phyloP scores from a whole-genome alignment of 345 rosid species.

The Turritis glabra region DNA sequence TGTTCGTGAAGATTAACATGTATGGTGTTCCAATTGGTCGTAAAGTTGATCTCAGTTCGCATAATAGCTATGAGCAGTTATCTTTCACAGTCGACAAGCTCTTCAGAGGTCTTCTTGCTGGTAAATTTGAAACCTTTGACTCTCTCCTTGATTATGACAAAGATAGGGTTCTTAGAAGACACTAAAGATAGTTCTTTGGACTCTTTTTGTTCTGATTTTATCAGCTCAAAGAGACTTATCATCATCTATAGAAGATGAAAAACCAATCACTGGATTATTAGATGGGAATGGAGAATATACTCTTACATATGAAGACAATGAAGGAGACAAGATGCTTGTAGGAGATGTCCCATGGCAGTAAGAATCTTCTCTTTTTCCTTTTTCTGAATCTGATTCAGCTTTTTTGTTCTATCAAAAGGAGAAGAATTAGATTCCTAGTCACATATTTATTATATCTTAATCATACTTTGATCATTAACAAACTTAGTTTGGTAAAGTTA shows the following conservation, averaged over 20 bases:
- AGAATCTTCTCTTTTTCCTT: slow-evolving; percentile 45
- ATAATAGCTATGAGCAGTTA: slow-evolving; percentile 76
- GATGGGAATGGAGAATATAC: slow-evolving; percentile 94
- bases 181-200: not conserved
- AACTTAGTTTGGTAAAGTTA: not conserved
- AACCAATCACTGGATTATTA: slow-evolving; percentile 61
- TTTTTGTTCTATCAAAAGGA: slow-evolving; percentile 21
- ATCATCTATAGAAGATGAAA: slow-evolving; percentile 62
- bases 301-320: slow-evolving; percentile 93
- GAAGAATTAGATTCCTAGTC: slow-evolving; percentile 44
- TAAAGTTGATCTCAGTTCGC: slow-evolving; percentile 86
- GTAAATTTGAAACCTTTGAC: slow-evolving; percentile 32
- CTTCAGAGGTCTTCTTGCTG: slow-evolving; percentile 94
- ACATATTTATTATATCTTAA: not conserved
- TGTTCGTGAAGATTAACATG: slow-evolving; percentile 96
- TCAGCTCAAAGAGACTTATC: slow-evolving; percentile 80
- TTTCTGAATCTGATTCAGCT: slow-evolving; percentile 41
- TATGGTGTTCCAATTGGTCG: slow-evolving; percentile 98
- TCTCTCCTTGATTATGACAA: not conserved
- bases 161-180: not conserved
- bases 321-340: slow-evolving; percentile 99
- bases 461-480: slow-evolving; percentile 7
- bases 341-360: slow-evolving; percentile 99
- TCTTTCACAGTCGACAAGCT: slow-evolving; percentile 85
- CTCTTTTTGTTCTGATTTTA: not conserved